Base-by-base conservation (phyloP, 1,139 yeast genomes). In the Scheffersomyces segobiensis region DNA sequence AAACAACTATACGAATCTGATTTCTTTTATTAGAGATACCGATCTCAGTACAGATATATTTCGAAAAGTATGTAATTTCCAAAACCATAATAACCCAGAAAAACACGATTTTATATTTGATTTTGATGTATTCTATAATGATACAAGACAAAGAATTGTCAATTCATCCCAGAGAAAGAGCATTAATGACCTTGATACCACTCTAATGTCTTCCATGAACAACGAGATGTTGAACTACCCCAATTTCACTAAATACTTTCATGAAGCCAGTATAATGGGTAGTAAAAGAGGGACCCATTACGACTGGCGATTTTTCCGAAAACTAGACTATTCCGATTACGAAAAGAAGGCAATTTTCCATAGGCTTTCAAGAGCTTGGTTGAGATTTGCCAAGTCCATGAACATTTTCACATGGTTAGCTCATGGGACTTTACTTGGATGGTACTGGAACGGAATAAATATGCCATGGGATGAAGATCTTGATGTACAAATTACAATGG, bases 381-480 rank as follows among this genome's bases (percentile, higher is more conserved):
- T 85, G 10, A 68, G 78, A 26, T 85, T 85, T 66, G 70, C 85
- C n/a, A 68, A 69, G 21, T 67, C 73, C n/a, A 56, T 73, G 3
- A 80, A 80, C 0, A 59, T 85, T 3, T 71, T 74, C 50, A 77
- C 87, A 2, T 86, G 88, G 87, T 68, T 86, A n/a, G 85, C 85
- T 2, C 88, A 86, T 71, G 90, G 90, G 0, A 74, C 87, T 0
- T 71, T 86, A 57, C 66, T 86, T 46, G 87, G 88, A 0, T 87
- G 88, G 84, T 78, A 80, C 63, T 83, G 87, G 82, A 86, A 86
- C 66, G 89, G 89, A 0, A 67, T 83, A 65, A 79, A 75, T 18
- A 70, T 86, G 65, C 89, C 89, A 0, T 87, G 89, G 88, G 90
- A 87, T 67, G 78, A 79, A 55, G 91, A 86, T 65, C 65, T 86